A percentile compares a stretch with the other conserved stretches of the same genome.
Conservation (phyloP, 176 grass and related monocot genomes). For the Leersia perrieri region DNA sequence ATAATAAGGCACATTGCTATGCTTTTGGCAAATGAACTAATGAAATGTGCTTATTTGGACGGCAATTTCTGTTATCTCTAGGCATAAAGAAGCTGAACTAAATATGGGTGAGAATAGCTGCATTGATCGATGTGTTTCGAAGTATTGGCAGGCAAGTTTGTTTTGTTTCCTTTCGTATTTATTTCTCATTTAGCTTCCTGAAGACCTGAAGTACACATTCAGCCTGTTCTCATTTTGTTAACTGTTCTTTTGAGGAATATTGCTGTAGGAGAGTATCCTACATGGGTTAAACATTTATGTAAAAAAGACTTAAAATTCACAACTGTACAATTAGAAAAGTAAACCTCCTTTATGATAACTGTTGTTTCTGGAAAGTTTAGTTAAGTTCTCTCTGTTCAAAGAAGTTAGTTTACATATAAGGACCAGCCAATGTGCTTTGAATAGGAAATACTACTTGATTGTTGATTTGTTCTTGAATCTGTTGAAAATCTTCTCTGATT, state of each 20-base stretch:
- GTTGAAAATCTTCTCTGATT: not conserved
- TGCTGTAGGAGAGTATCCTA: too few species aligned
- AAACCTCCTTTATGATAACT: not conserved
- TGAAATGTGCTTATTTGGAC: not conserved
- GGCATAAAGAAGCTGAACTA: constrained; percentile 75
- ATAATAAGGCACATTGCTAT: not conserved
- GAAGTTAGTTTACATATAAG: not conserved
- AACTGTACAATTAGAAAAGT: too few species aligned
- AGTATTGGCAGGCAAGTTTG: constrained; percentile 75
- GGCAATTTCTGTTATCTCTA: constrained; percentile 15
- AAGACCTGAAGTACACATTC: not conserved
- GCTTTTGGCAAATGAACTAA: not conserved
- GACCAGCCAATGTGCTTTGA: not conserved
- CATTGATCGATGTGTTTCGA: constrained; percentile 72
- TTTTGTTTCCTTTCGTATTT: not conserved
- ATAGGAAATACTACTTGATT: not conserved
- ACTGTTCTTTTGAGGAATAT: too few species aligned
- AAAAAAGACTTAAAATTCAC: too few species aligned
- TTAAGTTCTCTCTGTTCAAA: not conserved
- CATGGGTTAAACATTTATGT: too few species aligned
- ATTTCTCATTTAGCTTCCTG: not conserved
- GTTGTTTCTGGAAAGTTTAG: not conserved
- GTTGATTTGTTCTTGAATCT: not conserved
- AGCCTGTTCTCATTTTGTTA: too few species aligned
- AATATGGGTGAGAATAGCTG: constrained; percentile 87